Base-by-base conservation (phyloP, 1,284 basidiomycete genomes). In the Salmacisia buchloeana region DNA sequence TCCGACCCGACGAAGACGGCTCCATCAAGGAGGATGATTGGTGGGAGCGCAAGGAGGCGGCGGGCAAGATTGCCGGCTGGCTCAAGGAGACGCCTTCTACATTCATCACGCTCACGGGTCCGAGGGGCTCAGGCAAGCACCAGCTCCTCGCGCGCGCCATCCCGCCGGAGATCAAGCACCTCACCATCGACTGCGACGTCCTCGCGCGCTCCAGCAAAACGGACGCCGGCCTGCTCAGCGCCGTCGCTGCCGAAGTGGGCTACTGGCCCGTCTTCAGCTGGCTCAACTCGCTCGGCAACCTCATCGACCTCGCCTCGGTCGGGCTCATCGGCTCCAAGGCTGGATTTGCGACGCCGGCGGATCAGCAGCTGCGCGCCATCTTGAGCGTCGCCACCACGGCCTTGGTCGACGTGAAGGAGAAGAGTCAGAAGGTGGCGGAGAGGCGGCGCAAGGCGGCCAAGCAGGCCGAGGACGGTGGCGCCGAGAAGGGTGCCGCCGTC, bases 241-340 rank as follows among this genome's bases (percentile, higher is more conserved):
- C 83, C 1, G 81, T 97, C 3, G 91, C 92, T 0, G 82, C 81
- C 12, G 89, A 96, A 79, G 92, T 90, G 0, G 92, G 92, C 59
- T 72, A 73, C 73, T 78, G 65, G 67, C 74, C 67, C 3, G 72
- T 72, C 5, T 97, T 97, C 81, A 88, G 88, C 3, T 92, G 94
- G 83, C 81, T 96, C 62, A 89, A 89, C 73, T 91, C 89, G 0
- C 80, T 94, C 74, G 92, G 88, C 78, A 89, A 86, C 67, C 81
- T 97, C 63, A 87, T 97, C 65, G 94, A 98, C 76, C 84, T 98
- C n/a, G 93, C 91, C 0, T 89, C 89, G 61, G 86, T 94, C 38
- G 93, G 94, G 6, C 78, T 98, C 25, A 97, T 97, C 71, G 94
- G 94, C 1, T 92, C 94, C 77, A 97, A 97, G 83, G 93, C 91